Evolutionary conservation across 192 early-diverging fungal genomes (phyloP), one percentile per base, ranked within the genome.

Genomic region (Chytriomyces sp.): DNA sequence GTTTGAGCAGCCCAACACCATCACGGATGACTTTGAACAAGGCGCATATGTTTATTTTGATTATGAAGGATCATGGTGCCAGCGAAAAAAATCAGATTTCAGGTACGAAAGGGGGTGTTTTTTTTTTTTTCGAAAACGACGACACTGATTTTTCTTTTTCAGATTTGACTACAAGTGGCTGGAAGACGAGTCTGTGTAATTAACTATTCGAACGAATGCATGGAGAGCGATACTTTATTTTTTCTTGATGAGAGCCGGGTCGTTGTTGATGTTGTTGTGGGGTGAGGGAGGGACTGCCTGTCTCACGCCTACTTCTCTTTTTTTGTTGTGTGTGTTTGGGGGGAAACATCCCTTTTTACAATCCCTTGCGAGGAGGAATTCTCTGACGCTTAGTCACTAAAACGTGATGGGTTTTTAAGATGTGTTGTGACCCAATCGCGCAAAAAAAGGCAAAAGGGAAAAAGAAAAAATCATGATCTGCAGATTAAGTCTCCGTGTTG

Each of bases 11-110:
- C 97, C 97, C 53, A 93, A 92, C 81, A 90, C 90, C 11, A 97
- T 97, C 62, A 99, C 94, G 18, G 96, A 97, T 75, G 94, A 97
- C 77, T 99, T 94, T 86, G 97, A 99, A 83, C 93, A 94, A 80
- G 97, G 97, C 26, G 97, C 97, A 24, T 99, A 99, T 78, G 91
- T 98, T 45, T 99, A 98, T 84, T 99, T 99, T 89, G 97, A 99
- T 82, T 98, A 95, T 75, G 96, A 99, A 81, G 94, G 92, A 18
- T 92, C 92, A 24, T 99, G 97, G 97, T 94, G 94, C 76, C 96
- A 98, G 79, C 89, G 94, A 61, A 97, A 96, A 81, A 97, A 97
- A 88, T 86, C 88, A n/a, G 96, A 98, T 72, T 99, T 99, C 82
- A 82, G 89, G 91, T 93, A 76, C 28, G 73, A 11, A 23, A 7